A percentile compares a stretch with the other conserved stretches of the same genome.
These are phyloP conservation scores for Colletotrichum eleusines DNA, from an alignment of 2,329 filamentous ascomycete genomes.

Conservation along the genomic window DNA sequence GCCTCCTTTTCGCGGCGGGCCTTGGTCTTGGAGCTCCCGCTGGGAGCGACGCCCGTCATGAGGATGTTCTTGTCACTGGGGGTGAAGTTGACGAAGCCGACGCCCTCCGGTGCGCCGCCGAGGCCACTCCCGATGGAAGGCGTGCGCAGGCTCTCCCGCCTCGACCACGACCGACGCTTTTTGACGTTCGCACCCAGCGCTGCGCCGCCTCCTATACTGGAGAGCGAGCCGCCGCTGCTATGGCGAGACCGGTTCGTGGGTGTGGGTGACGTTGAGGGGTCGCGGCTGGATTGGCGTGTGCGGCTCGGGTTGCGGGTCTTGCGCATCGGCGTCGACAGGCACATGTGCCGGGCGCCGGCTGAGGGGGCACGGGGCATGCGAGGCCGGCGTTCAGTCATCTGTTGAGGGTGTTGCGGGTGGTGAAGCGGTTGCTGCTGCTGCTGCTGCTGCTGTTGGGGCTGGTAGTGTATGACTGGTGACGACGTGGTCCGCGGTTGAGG, in stretches of 20 bases:
- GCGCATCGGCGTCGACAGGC: constrained; percentile 55
- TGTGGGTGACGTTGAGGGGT: constrained; percentile 53
- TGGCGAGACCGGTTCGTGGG: constrained; percentile 52
- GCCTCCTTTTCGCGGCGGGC: constrained; percentile 92
- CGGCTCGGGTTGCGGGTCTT: constrained; percentile 56
- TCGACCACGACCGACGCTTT: constrained; percentile 49
- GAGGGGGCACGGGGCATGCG: constrained; percentile 66
- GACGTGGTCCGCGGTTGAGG: constrained; percentile 58
- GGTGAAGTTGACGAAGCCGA: constrained; percentile 91
- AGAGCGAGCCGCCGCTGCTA: constrained; percentile 54
- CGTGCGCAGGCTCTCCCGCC: constrained; percentile 47
- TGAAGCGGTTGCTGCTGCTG: constrained; percentile 38
- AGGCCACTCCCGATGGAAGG: constrained; percentile 46
- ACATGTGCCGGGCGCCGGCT: constrained; percentile 63
- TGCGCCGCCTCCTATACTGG: constrained; percentile 49
- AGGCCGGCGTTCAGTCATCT: constrained; percentile 53
- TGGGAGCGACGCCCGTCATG: constrained; percentile 90
- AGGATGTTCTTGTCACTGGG: constrained; percentile 82
- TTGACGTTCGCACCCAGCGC: constrained; percentile 57
- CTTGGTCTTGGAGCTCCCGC: constrained; percentile 93
- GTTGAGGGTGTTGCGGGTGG: constrained; percentile 7
- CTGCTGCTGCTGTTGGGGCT: constrained; percentile 24
- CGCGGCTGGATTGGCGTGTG: constrained; percentile 44
- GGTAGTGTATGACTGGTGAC: constrained; percentile 50
- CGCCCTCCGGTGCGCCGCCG: constrained; percentile 49